Evolutionary conservation across 495 filamentous ascomycete genomes (phyloP).

Genomic region (Neurospora discreta): DNA sequence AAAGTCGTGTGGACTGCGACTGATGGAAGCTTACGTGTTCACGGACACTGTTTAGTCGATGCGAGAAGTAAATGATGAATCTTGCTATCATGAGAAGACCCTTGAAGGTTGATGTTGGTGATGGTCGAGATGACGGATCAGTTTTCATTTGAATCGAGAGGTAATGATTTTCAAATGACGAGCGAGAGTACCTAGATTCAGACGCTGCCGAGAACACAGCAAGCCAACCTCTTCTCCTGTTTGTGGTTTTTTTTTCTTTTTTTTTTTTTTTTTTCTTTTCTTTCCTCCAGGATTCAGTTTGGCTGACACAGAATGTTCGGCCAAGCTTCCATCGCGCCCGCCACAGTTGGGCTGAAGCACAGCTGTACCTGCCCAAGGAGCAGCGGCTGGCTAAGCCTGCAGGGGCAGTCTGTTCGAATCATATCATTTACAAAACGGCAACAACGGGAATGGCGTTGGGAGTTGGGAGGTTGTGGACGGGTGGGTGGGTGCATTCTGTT

Average conservation of each 20-base stretch:
- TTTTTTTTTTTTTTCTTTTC: no score
- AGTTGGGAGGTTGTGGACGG: not conserved
- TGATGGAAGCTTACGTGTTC: not conserved
- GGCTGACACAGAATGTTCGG: not conserved
- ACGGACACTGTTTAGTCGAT: not conserved
- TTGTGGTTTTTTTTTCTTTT: no score
- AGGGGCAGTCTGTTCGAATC: not conserved
- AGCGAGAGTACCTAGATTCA: not conserved
- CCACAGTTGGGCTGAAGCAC: not conserved
- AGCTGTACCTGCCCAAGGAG: not conserved
- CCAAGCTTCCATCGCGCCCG: not conserved
- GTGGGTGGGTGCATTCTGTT: no score
- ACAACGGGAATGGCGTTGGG: not conserved
- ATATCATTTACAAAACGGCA: not conserved
- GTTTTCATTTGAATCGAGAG: not conserved
- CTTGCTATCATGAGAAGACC: not conserved
- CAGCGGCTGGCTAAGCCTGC: not conserved
- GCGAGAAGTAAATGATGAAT: not conserved
- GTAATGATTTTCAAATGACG: not conserved
- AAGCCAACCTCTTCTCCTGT: not conserved
- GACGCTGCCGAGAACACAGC: not conserved
- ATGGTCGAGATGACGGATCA: not conserved
- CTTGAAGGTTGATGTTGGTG: not conserved
- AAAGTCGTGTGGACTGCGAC: not conserved
- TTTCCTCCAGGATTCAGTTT: not conserved